Evolutionary conservation across 306 rosid species (phyloP).

Genomic region (Malus sylvestris): DNA sequence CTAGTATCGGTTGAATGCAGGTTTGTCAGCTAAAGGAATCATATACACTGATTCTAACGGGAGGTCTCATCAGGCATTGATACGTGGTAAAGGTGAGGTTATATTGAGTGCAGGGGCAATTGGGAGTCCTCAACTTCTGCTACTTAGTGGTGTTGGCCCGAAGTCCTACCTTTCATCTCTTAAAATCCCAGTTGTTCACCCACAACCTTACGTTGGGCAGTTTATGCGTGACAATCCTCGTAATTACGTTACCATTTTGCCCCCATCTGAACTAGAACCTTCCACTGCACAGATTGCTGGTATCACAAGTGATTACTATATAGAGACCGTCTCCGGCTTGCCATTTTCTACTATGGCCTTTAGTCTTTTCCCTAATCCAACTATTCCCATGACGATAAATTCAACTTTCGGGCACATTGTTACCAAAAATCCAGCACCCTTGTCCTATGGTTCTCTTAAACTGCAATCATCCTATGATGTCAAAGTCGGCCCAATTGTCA

Average conservation of each 20-base stretch:
- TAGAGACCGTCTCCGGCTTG: background rate
- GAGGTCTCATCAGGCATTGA: constrained; percentile 1
- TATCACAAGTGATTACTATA: background rate
- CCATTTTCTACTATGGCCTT: background rate
- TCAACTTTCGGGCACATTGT: background rate
- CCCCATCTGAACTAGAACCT: background rate
- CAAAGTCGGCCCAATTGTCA: background rate
- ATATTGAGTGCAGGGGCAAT: constrained; percentile 20
- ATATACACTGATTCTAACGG: background rate
- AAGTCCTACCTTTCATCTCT: constrained; percentile 18
- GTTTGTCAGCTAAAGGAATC: too few relatives aligned
- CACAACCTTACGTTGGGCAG: constrained; percentile 14
- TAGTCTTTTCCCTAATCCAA: background rate
- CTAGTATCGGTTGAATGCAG: too few relatives aligned
- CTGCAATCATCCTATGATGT: background rate
- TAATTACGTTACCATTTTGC: background rate
- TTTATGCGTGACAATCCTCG: constrained; percentile 29
- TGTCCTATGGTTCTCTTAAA: background rate
- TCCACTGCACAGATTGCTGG: background rate
- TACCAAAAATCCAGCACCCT: background rate
- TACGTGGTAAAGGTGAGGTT: constrained; percentile 13
- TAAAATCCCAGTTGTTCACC: constrained; percentile 3
- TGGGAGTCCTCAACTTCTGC: constrained; percentile 27
- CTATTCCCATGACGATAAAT: background rate
- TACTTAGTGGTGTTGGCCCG: constrained; percentile 17